Base-by-base conservation (phyloP, 192 early-diverging fungal species). In the Backusella mclennaniae region DNA sequence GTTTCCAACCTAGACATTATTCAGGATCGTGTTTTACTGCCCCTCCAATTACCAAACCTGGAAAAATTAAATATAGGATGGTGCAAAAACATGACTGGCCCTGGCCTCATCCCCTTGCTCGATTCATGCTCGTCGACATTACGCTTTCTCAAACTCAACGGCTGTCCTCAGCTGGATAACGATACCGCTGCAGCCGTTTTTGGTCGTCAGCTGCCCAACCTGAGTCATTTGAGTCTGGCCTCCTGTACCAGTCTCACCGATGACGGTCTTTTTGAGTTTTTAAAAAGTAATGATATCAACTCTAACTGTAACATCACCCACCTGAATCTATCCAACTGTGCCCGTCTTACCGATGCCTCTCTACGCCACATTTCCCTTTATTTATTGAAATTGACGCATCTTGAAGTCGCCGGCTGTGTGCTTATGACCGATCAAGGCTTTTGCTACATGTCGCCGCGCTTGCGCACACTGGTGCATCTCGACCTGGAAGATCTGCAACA, bases 61-160 rank as follows among this genome's bases (percentile, higher is more conserved):
- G 78, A 81, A 41, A 76, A 74, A 41, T 74, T 88, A 6, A 86
- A 88, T 49, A 33, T 88, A 4, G 80, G 82, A 2, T 88, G 87
- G 87, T 88, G 87, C 46, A 79, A 82, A 7, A 81, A 86, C 42
- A 86, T 88, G 68, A 82, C 82, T 1, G 83, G 82, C 0, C 53
- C 71, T 7, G 87, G 85, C 3, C 70, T 88, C 1, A 31, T 71
- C n/a, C 72, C 76, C 4, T 66, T 75, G 1, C 42, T 85, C 31
- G 78, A 76, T 0, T 63, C 77, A 17, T 77, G 82, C 19, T 88
- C 84, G 73, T 74, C 81, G 19, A 71, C 68, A 14, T 67, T 88
- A 4, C 73, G 68, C 6, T 75, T 85, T 35, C 39, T 88, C 14
- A 84, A 84, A 68, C 33, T 86, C 6, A 84, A 86, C 14, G 87